Percentiles rank a stretch among this genome's conserved stretches.
phyloP scores from a whole-genome alignment of 2,329 filamentous ascomycete species.

The Aspergillus sp. region DNA sequence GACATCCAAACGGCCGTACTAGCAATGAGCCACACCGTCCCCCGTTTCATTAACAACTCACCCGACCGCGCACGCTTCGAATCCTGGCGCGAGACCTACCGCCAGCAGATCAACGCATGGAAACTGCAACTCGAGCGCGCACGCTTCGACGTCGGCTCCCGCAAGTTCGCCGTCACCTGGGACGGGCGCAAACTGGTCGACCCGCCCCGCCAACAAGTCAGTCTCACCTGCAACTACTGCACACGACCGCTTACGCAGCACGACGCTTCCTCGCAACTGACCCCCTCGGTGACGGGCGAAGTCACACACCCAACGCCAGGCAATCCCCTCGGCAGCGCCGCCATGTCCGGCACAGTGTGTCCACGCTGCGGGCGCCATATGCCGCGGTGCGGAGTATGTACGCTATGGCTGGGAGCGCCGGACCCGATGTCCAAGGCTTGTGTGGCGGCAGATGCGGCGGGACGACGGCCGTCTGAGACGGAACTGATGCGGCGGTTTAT shows the following conservation, averaged over 20 bases:
- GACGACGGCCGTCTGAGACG: conserved; percentile 31
- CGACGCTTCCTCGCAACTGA: conserved; percentile 36
- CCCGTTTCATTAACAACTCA: conserved; percentile 58
- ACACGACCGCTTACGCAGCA: conserved; percentile 57
- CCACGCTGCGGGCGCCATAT: conserved; percentile 64
- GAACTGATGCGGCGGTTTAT: conserved; percentile 59
- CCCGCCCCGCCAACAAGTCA: conserved; percentile 56
- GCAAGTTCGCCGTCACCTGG: conserved; percentile 53
- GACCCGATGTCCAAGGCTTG: conserved; percentile 52
- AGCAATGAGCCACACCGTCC: conserved; percentile 60
- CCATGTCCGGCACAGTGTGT: conserved; percentile 57
- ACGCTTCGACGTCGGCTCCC: conserved; percentile 61
- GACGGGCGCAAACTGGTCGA: conserved; percentile 53
- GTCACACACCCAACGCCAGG: conserved; percentile 37
- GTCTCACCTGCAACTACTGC: conserved; percentile 63
- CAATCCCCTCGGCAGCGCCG: conserved; percentile 38
- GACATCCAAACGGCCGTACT: conserved; percentile 66
- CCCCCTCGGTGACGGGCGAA: conserved; percentile 32
- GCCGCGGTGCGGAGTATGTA: conserved; percentile 64
- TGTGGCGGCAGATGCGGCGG: conserved; percentile 38
- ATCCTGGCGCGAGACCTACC: conserved; percentile 64
- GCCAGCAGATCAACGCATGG: conserved; percentile 63
- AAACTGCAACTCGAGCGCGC: conserved; percentile 62
- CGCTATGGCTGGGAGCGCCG: conserved; percentile 61
- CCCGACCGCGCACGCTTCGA: conserved; percentile 56